Conservation (phyloP, 345 rosid species). For the Eucalyptus coolabah region DNA sequence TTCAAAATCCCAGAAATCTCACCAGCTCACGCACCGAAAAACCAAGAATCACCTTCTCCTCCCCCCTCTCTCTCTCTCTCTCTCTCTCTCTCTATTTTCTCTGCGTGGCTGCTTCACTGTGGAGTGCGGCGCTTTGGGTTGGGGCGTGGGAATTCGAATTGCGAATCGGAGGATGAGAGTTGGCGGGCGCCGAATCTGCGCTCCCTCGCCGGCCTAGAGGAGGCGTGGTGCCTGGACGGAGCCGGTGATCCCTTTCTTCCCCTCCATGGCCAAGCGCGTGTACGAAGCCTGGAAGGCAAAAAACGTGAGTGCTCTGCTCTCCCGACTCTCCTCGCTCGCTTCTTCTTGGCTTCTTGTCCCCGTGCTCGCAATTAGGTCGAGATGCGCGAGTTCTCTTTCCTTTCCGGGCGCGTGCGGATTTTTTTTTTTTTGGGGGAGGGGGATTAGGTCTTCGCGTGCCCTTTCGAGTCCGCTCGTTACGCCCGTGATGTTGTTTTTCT, state of each 20-base stretch:
- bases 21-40: background rate
- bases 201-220: background rate
- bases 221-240: background rate
- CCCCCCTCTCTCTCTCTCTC: background rate
- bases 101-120: background rate
- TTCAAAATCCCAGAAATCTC: background rate
- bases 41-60: background rate
- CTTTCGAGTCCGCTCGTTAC: background rate
- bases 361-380: background rate
- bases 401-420: background rate
- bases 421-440: background rate
- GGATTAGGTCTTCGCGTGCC: background rate
- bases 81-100: background rate
- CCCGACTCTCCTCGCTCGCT: background rate
- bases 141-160: background rate
- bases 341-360: background rate
- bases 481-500: background rate
- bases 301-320: background rate
- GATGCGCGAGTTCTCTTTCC: background rate
- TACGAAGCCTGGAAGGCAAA: background rate
- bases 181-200: background rate
- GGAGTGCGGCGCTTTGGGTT: background rate
- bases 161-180: background rate
- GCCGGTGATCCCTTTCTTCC: background rate
- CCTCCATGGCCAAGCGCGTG: background rate